Percentiles rank a stretch among this genome's conserved stretches.
Evolutionary conservation across 1,284 basidiomycete species (phyloP).

Genomic region (Pyrrhoderma lamaoense): DNA sequence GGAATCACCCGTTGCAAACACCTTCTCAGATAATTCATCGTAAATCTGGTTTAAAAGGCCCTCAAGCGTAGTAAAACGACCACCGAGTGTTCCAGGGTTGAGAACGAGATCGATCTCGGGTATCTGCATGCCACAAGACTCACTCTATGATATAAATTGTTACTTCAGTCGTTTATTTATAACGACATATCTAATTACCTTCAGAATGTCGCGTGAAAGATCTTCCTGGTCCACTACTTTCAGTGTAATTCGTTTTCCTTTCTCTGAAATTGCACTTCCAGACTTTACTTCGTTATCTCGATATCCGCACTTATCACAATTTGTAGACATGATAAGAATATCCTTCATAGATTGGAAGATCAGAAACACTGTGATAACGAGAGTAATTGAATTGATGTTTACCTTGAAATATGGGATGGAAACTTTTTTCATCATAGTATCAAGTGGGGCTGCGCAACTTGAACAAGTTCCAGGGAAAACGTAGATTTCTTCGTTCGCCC

Average conservation of each 20-base stretch:
- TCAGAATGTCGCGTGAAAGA: constrained; percentile 89
- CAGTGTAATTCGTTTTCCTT: constrained; percentile 83
- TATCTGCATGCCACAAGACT: constrained; percentile 85
- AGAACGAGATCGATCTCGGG: constrained; percentile 95
- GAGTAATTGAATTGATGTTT: constrained; percentile 20
- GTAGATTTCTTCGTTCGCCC: constrained; percentile 76
- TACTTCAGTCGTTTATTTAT: neutral
- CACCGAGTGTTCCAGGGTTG: constrained; percentile 91
- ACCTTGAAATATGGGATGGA: constrained; percentile 98
- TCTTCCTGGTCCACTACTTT: constrained; percentile 93
- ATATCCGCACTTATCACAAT: constrained; percentile 93
- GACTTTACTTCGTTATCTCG: constrained; percentile 98
- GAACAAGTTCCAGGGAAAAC: constrained; percentile 87
- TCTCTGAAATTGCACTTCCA: constrained; percentile 78
- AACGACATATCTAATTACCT: constrained; percentile 41
- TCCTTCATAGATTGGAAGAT: constrained; percentile 50
- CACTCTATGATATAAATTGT: constrained; percentile 52
- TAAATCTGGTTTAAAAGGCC: constrained; percentile 93
- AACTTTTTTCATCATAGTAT: constrained; percentile 95
- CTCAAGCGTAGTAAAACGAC: constrained; percentile 97
- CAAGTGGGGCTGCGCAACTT: constrained; percentile 76
- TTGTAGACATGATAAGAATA: constrained; percentile 97
- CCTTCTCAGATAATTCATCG: constrained; percentile 90
- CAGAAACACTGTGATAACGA: constrained; percentile 1
- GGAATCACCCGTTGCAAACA: constrained; percentile 78